A percentile compares a stretch with the other conserved stretches of the same genome.
These are phyloP conservation scores for Trematosphaeria pertusa DNA, from an alignment of 2,329 filamentous ascomycete genomes.

Conservation along the genomic window DNA sequence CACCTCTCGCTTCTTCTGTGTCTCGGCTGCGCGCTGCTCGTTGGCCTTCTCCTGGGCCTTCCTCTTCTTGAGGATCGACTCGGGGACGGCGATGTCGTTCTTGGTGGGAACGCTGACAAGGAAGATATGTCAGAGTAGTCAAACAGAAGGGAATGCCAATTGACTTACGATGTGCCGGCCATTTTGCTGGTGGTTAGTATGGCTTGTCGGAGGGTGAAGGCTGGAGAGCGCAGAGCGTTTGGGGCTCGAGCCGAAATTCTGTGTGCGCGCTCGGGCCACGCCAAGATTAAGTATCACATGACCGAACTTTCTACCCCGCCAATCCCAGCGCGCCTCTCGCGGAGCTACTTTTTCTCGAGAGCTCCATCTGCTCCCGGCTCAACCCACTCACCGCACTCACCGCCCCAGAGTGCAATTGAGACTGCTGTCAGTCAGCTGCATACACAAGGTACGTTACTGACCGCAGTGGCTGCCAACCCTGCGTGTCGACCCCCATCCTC, in stretches of 20 bases:
- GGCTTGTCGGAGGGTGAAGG: slow-evolving; percentile 35
- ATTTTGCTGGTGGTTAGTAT: slow-evolving; percentile 47
- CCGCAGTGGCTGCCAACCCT: too few relatives aligned
- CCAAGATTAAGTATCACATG: slow-evolving; percentile 27
- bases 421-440: too few relatives aligned
- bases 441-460: too few relatives aligned
- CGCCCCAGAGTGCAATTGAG: too few relatives aligned
- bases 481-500: slow-evolving; percentile 11
- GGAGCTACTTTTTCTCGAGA: slow-evolving; percentile 34
- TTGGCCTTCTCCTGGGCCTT: slow-evolving; percentile 99
- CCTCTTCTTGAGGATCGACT: slow-evolving; percentile 99
- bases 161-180: slow-evolving; percentile 45
- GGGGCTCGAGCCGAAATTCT: slow-evolving; percentile 28
- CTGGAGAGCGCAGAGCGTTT: slow-evolving; percentile 26
- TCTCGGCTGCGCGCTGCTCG: slow-evolving; percentile 80
- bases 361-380: too few relatives aligned
- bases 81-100: slow-evolving; percentile 95
- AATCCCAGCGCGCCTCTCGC: slow-evolving; percentile 18
- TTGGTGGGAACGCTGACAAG: slow-evolving; percentile 78
- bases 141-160: neutral
- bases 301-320: slow-evolving; percentile 19
- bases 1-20: slow-evolving; percentile 94
- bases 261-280: slow-evolving; percentile 32
- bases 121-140: neutral
- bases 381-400: too few relatives aligned